Conservation (phyloP, 2,329 filamentous ascomycete species). For the Chaetomiaceae sp. region DNA sequence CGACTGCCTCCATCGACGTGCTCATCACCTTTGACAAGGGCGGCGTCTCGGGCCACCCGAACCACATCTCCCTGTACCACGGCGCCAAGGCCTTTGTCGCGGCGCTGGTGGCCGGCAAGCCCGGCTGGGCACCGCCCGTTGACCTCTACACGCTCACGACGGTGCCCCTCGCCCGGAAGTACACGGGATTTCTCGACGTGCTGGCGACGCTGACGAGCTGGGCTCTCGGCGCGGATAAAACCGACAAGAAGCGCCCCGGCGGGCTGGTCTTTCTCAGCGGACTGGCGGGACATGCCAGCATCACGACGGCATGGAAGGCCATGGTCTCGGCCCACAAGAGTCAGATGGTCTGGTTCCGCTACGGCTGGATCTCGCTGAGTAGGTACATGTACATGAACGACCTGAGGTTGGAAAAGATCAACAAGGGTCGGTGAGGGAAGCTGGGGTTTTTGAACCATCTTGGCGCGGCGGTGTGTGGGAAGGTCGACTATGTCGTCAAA, state of each 20-base stretch:
- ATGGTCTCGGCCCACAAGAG: constrained; percentile 90
- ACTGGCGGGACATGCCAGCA: constrained; percentile 53
- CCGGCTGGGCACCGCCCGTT: constrained; percentile 67
- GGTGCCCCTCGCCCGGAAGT: constrained; percentile 73
- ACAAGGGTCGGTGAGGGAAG: constrained; percentile 15
- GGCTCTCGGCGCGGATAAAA: constrained; percentile 37
- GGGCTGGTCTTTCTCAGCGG: constrained; percentile 53
- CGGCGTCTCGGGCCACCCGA: constrained; percentile 85
- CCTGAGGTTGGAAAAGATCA: constrained; percentile 52
- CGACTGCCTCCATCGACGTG: constrained; percentile 63
- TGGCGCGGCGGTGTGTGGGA: too few relatives aligned
- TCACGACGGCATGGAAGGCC: constrained; percentile 64
- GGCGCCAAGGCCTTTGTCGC: constrained; percentile 72
- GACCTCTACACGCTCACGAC: constrained; percentile 80
- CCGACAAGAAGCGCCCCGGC: constrained; percentile 46
- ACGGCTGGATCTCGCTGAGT: constrained; percentile 87
- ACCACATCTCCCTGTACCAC: constrained; percentile 85
- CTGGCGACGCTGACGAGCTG: constrained; percentile 63
- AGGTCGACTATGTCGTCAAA: too few relatives aligned
- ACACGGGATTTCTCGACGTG: constrained; percentile 70
- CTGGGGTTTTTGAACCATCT: background rate
- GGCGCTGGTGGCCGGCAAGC: constrained; percentile 57
- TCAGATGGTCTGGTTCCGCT: constrained; percentile 98
- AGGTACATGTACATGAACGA: constrained; percentile 97
- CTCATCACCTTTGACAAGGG: constrained; percentile 84